A percentile compares a stretch with the other conserved stretches of the same genome.
phyloP scores from a whole-genome alignment of 169 alveolate genomes.

The Cryptosporidium bovis region DNA sequence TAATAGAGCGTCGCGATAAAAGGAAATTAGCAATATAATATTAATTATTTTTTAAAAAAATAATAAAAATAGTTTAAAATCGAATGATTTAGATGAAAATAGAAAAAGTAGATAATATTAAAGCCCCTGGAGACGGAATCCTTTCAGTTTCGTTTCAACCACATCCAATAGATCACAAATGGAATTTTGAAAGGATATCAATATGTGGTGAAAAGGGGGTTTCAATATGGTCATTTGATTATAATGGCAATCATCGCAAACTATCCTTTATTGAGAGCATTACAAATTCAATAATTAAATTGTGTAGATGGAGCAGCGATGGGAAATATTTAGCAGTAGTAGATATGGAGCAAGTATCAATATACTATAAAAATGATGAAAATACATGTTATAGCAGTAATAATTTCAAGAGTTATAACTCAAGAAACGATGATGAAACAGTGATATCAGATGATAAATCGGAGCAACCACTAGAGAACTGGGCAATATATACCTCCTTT shows the following conservation, averaged over 20 bases:
- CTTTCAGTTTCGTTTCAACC: slow-evolving; percentile 69
- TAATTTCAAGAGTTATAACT: background rate
- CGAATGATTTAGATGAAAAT: slow-evolving; percentile 32
- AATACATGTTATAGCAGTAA: background rate
- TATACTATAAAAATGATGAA: slow-evolving; percentile 16
- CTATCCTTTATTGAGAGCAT: slow-evolving; percentile 52
- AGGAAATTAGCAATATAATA: too few relatives aligned
- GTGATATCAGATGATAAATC: background rate
- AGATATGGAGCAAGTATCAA: slow-evolving; percentile 67
- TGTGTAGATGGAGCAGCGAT: slow-evolving; percentile 71
- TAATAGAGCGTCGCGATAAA: too few relatives aligned
- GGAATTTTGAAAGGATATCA: slow-evolving; percentile 65
- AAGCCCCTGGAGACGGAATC: slow-evolving; percentile 70
- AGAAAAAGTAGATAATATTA: slow-evolving; percentile 48
- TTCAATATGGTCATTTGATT: slow-evolving; percentile 65
- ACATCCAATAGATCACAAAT: slow-evolving; percentile 43
- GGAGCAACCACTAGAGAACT: slow-evolving; percentile 24
- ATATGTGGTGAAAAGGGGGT: slow-evolving; percentile 70
- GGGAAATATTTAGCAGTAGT: slow-evolving; percentile 63
- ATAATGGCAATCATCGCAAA: slow-evolving; percentile 45
- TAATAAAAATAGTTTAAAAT: background rate
- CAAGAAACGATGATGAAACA: background rate
- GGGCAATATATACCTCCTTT: slow-evolving; percentile 53
- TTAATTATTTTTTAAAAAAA: background rate
- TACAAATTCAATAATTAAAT: slow-evolving; percentile 45